Evolutionary conservation across 2,329 filamentous ascomycete species (phyloP).

Genomic region (Neobulgaria alba): DNA sequence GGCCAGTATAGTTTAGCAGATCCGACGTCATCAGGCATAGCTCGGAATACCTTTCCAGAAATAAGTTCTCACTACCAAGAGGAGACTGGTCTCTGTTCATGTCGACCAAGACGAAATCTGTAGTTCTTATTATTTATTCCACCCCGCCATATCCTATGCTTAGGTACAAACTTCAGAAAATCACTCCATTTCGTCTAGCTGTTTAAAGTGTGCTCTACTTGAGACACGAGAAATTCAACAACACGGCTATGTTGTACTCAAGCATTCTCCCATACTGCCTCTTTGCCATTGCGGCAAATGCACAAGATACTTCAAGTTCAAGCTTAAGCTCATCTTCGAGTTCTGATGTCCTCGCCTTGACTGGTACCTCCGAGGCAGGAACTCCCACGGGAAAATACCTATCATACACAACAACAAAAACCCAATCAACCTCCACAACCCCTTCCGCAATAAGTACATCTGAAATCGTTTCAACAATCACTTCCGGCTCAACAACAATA

Average conservation of each 20-base stretch:
- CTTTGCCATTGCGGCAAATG: slow-evolving; percentile 24
- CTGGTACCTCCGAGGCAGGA: slow-evolving; percentile 18
- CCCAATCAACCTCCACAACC: slow-evolving; percentile 5
- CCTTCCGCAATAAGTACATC: slow-evolving; percentile 23
- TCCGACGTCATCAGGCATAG: too few relatives aligned
- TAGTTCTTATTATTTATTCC: too few relatives aligned
- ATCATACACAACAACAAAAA: slow-evolving; percentile 30
- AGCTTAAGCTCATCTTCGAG: background rate
- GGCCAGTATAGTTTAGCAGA: too few relatives aligned
- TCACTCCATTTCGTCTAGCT: too few relatives aligned
- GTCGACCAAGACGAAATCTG: too few relatives aligned
- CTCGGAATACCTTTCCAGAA: too few relatives aligned
- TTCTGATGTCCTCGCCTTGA: background rate
- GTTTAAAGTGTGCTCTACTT: too few relatives aligned
- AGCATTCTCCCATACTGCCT: slow-evolving; percentile 23
- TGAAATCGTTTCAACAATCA: slow-evolving; percentile 20
- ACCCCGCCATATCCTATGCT: too few relatives aligned
- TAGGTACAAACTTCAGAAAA: too few relatives aligned
- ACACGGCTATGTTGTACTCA: slow-evolving; percentile 17
- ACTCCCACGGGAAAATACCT: slow-evolving; percentile 33
- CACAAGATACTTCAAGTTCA: slow-evolving; percentile 10
- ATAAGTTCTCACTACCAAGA: too few relatives aligned
- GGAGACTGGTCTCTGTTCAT: too few relatives aligned
- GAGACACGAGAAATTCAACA: too few relatives aligned
- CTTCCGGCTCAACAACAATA: slow-evolving; percentile 16